A percentile compares a stretch with the other conserved stretches of the same genome.
Evolutionary conservation across 495 filamentous ascomycete genomes (phyloP).

Genomic region (Penicillium bialowiezense): DNA sequence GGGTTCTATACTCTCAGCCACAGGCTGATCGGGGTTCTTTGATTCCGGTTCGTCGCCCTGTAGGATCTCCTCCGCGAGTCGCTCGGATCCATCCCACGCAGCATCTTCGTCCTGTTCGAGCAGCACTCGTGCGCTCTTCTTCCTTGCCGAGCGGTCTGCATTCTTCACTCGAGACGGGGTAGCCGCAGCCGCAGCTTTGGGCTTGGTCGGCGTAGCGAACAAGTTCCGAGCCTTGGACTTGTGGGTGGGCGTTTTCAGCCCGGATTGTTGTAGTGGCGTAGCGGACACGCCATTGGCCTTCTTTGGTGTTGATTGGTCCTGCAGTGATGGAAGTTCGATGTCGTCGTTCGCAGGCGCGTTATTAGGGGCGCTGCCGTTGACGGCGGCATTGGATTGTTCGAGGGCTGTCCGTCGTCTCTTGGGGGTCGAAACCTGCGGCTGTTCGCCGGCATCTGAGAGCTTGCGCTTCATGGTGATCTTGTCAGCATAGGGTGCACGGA

Average conservation of each 20-base stretch:
- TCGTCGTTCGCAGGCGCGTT: constrained; percentile 18
- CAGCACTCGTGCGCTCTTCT: constrained; percentile 75
- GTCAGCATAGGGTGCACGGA: constrained; percentile 18
- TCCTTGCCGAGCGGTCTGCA: constrained; percentile 78
- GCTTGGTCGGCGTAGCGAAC: constrained; percentile 40
- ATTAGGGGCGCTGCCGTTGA: constrained; percentile 24
- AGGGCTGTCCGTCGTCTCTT: constrained; percentile 35
- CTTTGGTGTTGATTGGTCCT: constrained; percentile 35
- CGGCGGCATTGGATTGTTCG: constrained; percentile 26
- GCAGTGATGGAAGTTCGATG: constrained; percentile 29
- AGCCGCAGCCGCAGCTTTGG: constrained; percentile 24
- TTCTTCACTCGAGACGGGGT: constrained; percentile 61
- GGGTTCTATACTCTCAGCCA: constrained; percentile 37
- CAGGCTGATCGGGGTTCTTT: constrained; percentile 36
- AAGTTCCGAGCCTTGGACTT: constrained; percentile 38
- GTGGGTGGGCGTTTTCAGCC: constrained; percentile 44
- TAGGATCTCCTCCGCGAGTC: constrained; percentile 69
- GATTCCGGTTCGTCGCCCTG: constrained; percentile 40
- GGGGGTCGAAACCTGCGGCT: constrained; percentile 38
- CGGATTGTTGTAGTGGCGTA: constrained; percentile 39
- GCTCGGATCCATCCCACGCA: constrained; percentile 70
- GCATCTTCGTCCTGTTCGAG: constrained; percentile 73
- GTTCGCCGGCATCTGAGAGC: constrained; percentile 40
- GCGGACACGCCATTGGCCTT: constrained; percentile 33
- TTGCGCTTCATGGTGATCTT: constrained; percentile 43